Conservation (phyloP, 345 rosid genomes). For the Salix purpurea region DNA sequence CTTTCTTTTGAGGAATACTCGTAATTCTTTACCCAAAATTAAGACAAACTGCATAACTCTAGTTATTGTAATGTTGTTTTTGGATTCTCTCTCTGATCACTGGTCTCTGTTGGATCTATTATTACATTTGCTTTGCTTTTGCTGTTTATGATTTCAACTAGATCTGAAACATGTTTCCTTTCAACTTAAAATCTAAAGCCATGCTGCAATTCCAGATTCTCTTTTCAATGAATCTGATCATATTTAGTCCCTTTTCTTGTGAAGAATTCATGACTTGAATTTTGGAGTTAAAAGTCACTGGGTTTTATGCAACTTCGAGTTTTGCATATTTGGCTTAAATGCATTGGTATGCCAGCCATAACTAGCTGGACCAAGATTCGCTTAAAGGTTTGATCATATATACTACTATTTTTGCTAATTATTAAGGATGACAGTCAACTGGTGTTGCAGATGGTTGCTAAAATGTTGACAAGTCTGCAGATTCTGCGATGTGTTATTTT, state of each 20-base stretch:
- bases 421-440: not conserved
- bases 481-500: not conserved
- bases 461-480: constrained; percentile 7
- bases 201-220: constrained; percentile 6
- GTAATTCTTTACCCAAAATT: not conserved
- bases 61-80: not conserved
- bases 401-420: not conserved
- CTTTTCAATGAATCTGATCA: not conserved
- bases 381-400: not conserved
- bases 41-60: not conserved
- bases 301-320: not conserved
- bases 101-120: constrained; percentile 4
- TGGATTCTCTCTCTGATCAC: not conserved
- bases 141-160: constrained; percentile 6
- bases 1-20: not conserved
- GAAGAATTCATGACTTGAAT: not conserved
- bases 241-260: not conserved
- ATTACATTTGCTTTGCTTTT: not conserved
- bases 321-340: not conserved
- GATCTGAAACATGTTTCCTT: constrained; percentile 27
- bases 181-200: constrained; percentile 7
- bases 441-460: constrained; percentile 3
- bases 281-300: constrained; percentile 3
- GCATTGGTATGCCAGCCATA: not conserved
- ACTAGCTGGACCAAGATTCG: constrained; percentile 14